Conservation (phyloP, 495 filamentous ascomycete genomes). For the Annulohypoxylon moriforme region DNA sequence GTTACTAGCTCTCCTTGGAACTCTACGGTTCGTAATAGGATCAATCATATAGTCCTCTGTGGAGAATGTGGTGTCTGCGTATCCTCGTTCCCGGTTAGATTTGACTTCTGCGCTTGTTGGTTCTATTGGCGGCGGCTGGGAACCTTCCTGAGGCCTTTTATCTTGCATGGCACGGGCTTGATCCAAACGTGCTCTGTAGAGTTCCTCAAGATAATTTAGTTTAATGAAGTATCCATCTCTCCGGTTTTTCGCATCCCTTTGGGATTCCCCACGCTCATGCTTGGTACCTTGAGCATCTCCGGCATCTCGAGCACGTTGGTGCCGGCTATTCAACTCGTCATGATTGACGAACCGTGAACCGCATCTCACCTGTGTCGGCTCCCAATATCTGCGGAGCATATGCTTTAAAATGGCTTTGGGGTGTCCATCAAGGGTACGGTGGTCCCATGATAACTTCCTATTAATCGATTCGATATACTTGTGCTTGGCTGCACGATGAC, state of each 20-base stretch:
- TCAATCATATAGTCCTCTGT: constrained; percentile 62
- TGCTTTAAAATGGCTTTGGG: constrained; percentile 48
- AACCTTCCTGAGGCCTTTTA: neutral
- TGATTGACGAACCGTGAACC: constrained; percentile 22
- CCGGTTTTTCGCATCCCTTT: too few species aligned
- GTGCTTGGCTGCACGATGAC: constrained; percentile 52
- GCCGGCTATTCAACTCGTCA: constrained; percentile 23
- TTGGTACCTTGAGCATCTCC: too few species aligned
- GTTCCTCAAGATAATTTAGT: too few species aligned
- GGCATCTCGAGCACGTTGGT: constrained; percentile 9
- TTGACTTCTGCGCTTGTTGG: neutral
- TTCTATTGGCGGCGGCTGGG: neutral
- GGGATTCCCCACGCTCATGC: too few species aligned
- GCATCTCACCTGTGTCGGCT: constrained; percentile 18
- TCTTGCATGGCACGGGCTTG: neutral
- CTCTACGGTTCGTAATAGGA: constrained; percentile 71
- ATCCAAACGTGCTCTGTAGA: constrained; percentile 22
- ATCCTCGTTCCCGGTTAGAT: neutral
- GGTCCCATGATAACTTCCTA: constrained; percentile 54
- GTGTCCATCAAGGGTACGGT: constrained; percentile 45
- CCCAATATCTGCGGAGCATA: constrained; percentile 53
- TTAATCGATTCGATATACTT: constrained; percentile 56
- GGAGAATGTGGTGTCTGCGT: neutral
- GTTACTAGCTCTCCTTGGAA: constrained; percentile 45
- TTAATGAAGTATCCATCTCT: too few species aligned